Percentiles rank a stretch among this genome's conserved stretches.
Conservation (phyloP, 441 rosid species). For the Arabidopsis lyrata region DNA sequence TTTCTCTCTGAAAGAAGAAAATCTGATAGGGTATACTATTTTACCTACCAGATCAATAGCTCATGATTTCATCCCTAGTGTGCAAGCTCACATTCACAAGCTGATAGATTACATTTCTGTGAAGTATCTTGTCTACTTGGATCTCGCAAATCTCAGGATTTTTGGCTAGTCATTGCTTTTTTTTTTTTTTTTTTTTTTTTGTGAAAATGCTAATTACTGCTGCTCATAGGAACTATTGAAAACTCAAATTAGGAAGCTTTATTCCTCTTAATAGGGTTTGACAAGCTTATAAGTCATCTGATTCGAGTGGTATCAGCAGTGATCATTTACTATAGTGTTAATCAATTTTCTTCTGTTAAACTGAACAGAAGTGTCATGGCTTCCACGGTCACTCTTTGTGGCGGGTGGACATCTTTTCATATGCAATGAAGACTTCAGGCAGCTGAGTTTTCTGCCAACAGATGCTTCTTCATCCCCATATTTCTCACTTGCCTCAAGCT, state of each 20-base stretch:
- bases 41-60: constrained; percentile 13
- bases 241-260: background rate
- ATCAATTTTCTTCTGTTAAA: constrained; percentile 25
- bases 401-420: constrained; percentile 65
- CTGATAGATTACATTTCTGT: background rate
- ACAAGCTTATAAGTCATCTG: constrained; percentile 4
- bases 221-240: background rate
- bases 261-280: background rate
- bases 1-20: constrained; percentile 9
- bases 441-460: constrained; percentile 56
- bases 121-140: constrained; percentile 3
- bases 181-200: no score
- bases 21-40: constrained; percentile 1
- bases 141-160: constrained; percentile 10
- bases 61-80: constrained; percentile 17
- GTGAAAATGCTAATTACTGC: background rate
- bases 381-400: constrained; percentile 75
- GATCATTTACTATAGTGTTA: constrained; percentile 11
- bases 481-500: constrained; percentile 66
- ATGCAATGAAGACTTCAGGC: constrained; percentile 78
- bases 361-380: constrained; percentile 73
- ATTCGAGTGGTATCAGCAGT: constrained; percentile 11
- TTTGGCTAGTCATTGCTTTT: background rate
- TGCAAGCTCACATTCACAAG: background rate
- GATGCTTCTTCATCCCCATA: constrained; percentile 61